Conservation (phyloP, 1,284 basidiomycete species). For the Trametes polyzona region DNA sequence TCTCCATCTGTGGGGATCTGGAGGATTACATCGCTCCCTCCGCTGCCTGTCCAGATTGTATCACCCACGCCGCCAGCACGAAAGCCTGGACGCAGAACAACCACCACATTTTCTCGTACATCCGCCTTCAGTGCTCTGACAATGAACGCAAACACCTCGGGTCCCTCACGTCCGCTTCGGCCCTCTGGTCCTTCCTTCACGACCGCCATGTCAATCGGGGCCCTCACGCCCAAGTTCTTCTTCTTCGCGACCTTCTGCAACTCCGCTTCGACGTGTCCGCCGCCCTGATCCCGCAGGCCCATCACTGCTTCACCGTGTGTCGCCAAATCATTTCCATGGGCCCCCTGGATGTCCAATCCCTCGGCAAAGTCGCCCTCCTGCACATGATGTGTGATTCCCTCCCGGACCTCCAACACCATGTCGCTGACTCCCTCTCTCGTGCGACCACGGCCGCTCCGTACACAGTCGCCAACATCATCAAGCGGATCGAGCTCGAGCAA, state of each 20-base stretch:
- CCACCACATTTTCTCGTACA: neutral
- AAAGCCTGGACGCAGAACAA: slow-evolving; percentile 1
- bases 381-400: slow-evolving; percentile 9
- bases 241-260: slow-evolving; percentile 15
- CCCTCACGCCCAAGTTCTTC: slow-evolving; percentile 16
- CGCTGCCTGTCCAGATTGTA: neutral
- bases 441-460: neutral
- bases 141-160: slow-evolving; percentile 1
- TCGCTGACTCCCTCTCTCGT: slow-evolving; percentile 9
- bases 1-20: slow-evolving; percentile 4
- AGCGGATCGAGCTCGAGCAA: slow-evolving; percentile 11
- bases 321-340: slow-evolving; percentile 20
- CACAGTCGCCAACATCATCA: slow-evolving; percentile 3
- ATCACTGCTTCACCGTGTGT: neutral
- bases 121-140: neutral
- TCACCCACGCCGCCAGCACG: neutral
- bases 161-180: neutral
- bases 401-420: slow-evolving; percentile 1
- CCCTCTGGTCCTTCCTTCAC: slow-evolving; percentile 5
- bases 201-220: slow-evolving; percentile 13
- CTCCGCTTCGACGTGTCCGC: neutral
- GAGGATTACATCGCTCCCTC: neutral
- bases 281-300: slow-evolving; percentile 2
- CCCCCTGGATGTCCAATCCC: slow-evolving; percentile 1
- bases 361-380: slow-evolving; percentile 11